Conservation (phyloP, 192 early-diverging fungal genomes). For the Entomortierella chlamydospora region DNA sequence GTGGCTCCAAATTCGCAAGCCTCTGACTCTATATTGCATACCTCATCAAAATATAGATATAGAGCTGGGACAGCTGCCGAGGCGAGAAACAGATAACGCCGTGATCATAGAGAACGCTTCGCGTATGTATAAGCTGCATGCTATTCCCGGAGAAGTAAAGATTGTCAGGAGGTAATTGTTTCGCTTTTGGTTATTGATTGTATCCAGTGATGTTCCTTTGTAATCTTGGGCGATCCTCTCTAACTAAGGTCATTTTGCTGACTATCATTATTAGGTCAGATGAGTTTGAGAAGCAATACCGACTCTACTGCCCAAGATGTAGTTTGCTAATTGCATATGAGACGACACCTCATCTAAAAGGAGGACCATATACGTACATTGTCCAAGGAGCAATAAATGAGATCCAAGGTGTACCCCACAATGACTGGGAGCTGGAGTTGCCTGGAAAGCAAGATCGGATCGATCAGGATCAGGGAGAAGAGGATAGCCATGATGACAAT, state of each 20-base stretch:
- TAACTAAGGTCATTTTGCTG: too few species aligned
- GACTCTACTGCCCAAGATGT: slow-evolving; percentile 57
- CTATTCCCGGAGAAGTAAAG: slow-evolving; percentile 47
- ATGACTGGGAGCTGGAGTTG: slow-evolving; percentile 42
- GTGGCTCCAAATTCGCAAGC: too few species aligned
- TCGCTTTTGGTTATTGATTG: too few species aligned
- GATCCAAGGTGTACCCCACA: slow-evolving; percentile 61
- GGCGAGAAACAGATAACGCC: slow-evolving; percentile 62
- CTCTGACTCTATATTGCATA: too few species aligned
- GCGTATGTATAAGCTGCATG: slow-evolving; percentile 68
- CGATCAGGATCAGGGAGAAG: not conserved
- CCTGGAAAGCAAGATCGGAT: not conserved
- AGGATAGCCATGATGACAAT: not conserved
- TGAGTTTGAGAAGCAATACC: slow-evolving; percentile 53
- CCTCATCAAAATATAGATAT: slow-evolving; percentile 48
- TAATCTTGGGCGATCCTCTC: too few species aligned
- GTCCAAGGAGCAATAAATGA: slow-evolving; percentile 66
- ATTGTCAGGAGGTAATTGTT: slow-evolving; percentile 58
- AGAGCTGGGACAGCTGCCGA: slow-evolving; percentile 60
- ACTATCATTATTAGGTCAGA: slow-evolving; percentile 14
- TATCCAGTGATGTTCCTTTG: too few species aligned
- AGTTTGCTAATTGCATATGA: slow-evolving; percentile 67
- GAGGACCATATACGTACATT: slow-evolving; percentile 67
- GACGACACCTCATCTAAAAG: slow-evolving; percentile 58
- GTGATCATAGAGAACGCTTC: slow-evolving; percentile 60